phyloP scores from a whole-genome alignment of 257 asterid genomes.

The Coffea canephora region DNA sequence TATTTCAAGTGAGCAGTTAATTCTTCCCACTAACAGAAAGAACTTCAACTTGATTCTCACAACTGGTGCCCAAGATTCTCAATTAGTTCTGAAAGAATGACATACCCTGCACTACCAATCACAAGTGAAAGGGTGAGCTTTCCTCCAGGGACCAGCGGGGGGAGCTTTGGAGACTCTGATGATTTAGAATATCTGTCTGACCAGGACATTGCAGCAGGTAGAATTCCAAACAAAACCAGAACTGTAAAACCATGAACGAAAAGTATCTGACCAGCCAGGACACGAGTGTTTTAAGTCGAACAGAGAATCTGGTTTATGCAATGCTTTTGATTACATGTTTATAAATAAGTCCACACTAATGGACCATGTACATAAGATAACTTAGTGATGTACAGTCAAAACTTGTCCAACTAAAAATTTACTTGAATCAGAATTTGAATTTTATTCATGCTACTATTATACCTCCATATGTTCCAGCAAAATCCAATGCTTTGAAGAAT shows the following conservation, averaged over 20 bases:
- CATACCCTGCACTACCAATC: slow-evolving; percentile 63
- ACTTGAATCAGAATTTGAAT: neutral
- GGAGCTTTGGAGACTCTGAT: slow-evolving; percentile 33
- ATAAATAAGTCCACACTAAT: too few species aligned
- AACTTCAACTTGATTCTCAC: neutral
- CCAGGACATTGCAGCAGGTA: slow-evolving; percentile 97
- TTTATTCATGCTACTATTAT: neutral
- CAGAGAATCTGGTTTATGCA: neutral
- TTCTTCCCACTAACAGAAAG: neutral
- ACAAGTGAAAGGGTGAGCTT: slow-evolving; percentile 67
- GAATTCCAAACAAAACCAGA: slow-evolving; percentile 75
- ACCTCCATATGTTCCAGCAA: slow-evolving; percentile 98
- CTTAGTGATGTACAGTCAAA: too few species aligned
- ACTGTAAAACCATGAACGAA: slow-evolving; percentile 33
- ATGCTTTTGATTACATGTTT: too few species aligned
- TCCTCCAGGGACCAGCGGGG: slow-evolving; percentile 74
- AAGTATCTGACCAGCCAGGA: neutral
- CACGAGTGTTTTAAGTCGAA: neutral
- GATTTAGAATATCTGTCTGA: slow-evolving; percentile 56
- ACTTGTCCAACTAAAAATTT: neutral
- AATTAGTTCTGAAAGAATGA: slow-evolving; percentile 60
- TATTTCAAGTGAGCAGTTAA: neutral
- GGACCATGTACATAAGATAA: neutral
- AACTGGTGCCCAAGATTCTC: slow-evolving; percentile 45
- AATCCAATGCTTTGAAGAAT: slow-evolving; percentile 92